These are phyloP conservation scores for Epichloe sylvatica DNA, from an alignment of 2,329 filamentous ascomycete genomes.

Conservation along the genomic window DNA sequence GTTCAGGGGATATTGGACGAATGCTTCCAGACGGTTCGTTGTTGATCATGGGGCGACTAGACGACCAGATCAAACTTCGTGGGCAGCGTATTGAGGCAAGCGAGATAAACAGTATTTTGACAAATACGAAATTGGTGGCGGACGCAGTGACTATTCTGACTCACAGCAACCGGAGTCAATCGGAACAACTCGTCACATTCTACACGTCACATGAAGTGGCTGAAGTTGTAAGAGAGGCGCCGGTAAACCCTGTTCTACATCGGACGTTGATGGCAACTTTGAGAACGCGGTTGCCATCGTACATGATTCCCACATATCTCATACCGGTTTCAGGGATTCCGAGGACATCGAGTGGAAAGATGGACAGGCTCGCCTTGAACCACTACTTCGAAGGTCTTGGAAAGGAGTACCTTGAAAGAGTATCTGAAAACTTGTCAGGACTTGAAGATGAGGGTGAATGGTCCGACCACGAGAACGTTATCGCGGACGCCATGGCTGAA, in stretches of 20 bases:
- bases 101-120: constrained; percentile 54
- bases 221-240: constrained; percentile 22
- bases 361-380: constrained; percentile 45
- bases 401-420: constrained; percentile 27
- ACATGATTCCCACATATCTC: constrained; percentile 68
- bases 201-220: constrained; percentile 36
- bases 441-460: constrained; percentile 27
- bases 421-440: constrained; percentile 14
- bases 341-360: constrained; percentile 60
- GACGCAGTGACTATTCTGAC: constrained; percentile 53
- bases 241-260: constrained; percentile 22
- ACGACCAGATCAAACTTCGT: constrained; percentile 70
- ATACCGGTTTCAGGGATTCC: constrained; percentile 58
- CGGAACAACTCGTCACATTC: constrained; percentile 52
- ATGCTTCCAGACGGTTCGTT: constrained; percentile 66
- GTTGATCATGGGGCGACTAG: constrained; percentile 56
- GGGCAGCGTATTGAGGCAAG: constrained; percentile 68
- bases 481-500: constrained; percentile 41
- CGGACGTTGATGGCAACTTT: constrained; percentile 40
- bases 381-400: constrained; percentile 32
- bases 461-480: constrained; percentile 38
- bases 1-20: constrained; percentile 69
- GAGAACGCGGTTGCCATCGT: constrained; percentile 44
- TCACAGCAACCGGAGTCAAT: constrained; percentile 20
- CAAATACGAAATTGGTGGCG: constrained; percentile 35